Evolutionary conservation across 306 rosid genomes (phyloP).

Genomic region (Quercus engelmannii): DNA sequence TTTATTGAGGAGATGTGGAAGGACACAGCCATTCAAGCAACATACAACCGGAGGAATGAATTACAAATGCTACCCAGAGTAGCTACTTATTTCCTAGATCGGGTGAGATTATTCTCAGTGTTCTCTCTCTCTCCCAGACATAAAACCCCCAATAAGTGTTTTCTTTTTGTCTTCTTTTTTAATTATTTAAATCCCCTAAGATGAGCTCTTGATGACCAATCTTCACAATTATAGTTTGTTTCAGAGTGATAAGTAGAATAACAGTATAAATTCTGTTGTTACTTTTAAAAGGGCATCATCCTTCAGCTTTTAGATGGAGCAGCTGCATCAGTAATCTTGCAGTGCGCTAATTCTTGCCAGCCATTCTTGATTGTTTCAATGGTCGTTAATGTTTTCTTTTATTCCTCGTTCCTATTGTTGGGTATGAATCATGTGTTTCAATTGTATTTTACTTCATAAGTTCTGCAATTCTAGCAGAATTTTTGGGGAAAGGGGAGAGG

Average conservation of each 20-base stretch:
- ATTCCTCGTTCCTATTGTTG: not conserved
- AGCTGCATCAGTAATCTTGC: not conserved
- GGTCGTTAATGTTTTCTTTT: not conserved
- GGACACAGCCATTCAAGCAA: conserved; percentile 70
- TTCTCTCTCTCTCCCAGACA: not conserved
- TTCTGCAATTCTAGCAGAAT: not conserved
- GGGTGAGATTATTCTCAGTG: conserved; percentile 43
- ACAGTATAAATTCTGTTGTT: not conserved
- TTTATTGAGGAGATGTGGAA: conserved; percentile 66
- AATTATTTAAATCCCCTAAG: not conserved
- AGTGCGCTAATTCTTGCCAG: not conserved
- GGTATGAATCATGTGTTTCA: not conserved
- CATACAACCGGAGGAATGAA: conserved; percentile 64
- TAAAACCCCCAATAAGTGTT: not conserved
- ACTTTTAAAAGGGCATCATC: not conserved
- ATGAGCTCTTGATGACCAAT: not conserved
- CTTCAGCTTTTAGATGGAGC: not conserved
- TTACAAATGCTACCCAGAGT: conserved; percentile 61
- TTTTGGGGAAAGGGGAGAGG: not conserved
- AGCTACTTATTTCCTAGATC: conserved; percentile 64
- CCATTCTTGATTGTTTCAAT: not conserved
- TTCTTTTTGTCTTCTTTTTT: not conserved
- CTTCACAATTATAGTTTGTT: not conserved
- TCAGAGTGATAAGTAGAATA: not conserved
- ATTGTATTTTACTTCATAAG: not conserved